A percentile compares a stretch with the other conserved stretches of the same genome.
Conservation (phyloP, 164 flowering plant genomes). For the grape (Vitis vinifera) region ASM3070453v1 NC_081811.1:21350001-21350500, state of each 20-base stretch:
- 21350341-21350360: no score
- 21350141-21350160: background rate
- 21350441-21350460: conserved; percentile 87
- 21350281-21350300: background rate
- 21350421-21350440: conserved; percentile 81
- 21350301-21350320: no score
- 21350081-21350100: background rate
- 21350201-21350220: background rate
- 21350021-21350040: no score
- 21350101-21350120: background rate
- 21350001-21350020: no score
- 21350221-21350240: background rate
- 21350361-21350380: background rate
- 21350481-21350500: conserved; percentile 63
- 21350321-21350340: no score
- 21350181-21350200: background rate
- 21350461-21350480: conserved; percentile 54
- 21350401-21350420: conserved; percentile 87
- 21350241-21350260: background rate
- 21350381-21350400: conserved; percentile 12
- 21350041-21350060: no score
- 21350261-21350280: background rate
- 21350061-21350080: background rate
- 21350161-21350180: background rate
- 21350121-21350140: background rate